Percentiles rank a stretch among this genome's conserved stretches.
Conservation (phyloP, 2,329 filamentous ascomycete genomes). For the Cladosporium sp. region DNA sequence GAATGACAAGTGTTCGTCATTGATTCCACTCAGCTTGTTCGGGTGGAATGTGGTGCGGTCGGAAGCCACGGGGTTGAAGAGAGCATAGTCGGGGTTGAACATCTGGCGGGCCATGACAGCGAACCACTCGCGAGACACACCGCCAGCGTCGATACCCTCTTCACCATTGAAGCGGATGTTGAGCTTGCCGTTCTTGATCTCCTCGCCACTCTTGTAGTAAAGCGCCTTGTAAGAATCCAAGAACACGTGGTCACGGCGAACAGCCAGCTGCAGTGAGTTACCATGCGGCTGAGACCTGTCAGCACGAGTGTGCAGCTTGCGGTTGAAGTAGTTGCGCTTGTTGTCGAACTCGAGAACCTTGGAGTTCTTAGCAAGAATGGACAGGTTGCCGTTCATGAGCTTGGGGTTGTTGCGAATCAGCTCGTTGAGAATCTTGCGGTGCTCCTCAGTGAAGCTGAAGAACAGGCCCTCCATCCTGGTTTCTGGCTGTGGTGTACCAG, state of each 20-base stretch:
- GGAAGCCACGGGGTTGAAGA: slow-evolving; percentile 95
- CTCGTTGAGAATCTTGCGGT: slow-evolving; percentile 96
- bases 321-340: slow-evolving; percentile 98
- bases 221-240: slow-evolving; percentile 97
- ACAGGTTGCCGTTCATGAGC: slow-evolving; percentile 97
- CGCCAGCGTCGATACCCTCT: slow-evolving; percentile 95
- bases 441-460: slow-evolving; percentile 96
- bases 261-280: slow-evolving; percentile 78
- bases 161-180: slow-evolving; percentile 97
- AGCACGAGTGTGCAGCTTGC: slow-evolving; percentile 78
- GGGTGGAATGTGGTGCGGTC: slow-evolving; percentile 99
- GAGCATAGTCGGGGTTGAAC: slow-evolving; percentile 97
- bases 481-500: slow-evolving; percentile 74
- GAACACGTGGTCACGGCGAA: slow-evolving; percentile 94
- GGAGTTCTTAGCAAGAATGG: slow-evolving; percentile 93
- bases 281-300: slow-evolving; percentile 71
- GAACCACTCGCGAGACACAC: slow-evolving; percentile 98
- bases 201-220: slow-evolving; percentile 93
- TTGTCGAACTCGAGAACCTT: slow-evolving; percentile 99
- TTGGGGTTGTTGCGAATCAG: slow-evolving; percentile 96
- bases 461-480: slow-evolving; percentile 84
- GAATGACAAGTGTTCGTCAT: slow-evolving; percentile 93
- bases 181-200: slow-evolving; percentile 98
- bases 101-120: slow-evolving; percentile 95
- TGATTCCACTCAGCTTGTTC: slow-evolving; percentile 89